Base-by-base conservation (phyloP, 2,329 filamentous ascomycete genomes). In the Pseudocercospora pini-densiflorae region DNA sequence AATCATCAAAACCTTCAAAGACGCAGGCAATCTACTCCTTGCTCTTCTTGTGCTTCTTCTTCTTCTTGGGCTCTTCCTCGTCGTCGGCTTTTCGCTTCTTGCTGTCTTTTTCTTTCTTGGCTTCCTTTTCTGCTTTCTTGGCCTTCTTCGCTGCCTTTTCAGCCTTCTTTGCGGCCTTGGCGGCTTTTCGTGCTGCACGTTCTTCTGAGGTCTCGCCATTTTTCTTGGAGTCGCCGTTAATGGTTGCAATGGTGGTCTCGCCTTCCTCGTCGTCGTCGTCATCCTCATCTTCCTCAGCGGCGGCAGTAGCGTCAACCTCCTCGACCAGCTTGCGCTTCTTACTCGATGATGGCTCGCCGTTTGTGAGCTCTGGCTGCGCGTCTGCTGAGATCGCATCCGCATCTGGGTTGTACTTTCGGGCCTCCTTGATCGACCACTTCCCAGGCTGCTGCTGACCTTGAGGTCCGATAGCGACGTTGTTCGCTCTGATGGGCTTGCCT, bases 361-460 rank as follows among this genome's bases (percentile, higher is more conserved):
- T 85, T 45, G 83, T 80, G 63, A 77, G 77, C 27, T 80, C 85
- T 45, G 89, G 86, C 14, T 87, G 85, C 72, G 90, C 90, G 73
- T 92, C 87, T 57, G 87, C 88, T 67, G 85, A 85, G 59, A 97
- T 83, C 70, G 93, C 94, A 80, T 99, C 95, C 62, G 93, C 95
- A 77, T 98, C 94, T 58, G 88, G 86, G 80, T 98, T 98, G 86
- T 99, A 99, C 81, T 94, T 95, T 77, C 92, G 88, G 10, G 92
- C 91, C 80, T 97, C 93, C 83, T 96, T 97, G 76, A 99, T 86
- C 70, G 94, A 92, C 86, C 92, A 96, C 81, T 97, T 97, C 74
- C 89, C 88, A 72, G 86, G 83, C 31, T 86, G 81, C 40, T 85
- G 79, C 71, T 89, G 87, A 67, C 91, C 91, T 73, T 91, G 90